A percentile compares a stretch with the other conserved stretches of the same genome.
phyloP scores from a whole-genome alignment of 2,329 filamentous ascomycete species.

The Teratosphaeria pseudoeucalypti region DNA sequence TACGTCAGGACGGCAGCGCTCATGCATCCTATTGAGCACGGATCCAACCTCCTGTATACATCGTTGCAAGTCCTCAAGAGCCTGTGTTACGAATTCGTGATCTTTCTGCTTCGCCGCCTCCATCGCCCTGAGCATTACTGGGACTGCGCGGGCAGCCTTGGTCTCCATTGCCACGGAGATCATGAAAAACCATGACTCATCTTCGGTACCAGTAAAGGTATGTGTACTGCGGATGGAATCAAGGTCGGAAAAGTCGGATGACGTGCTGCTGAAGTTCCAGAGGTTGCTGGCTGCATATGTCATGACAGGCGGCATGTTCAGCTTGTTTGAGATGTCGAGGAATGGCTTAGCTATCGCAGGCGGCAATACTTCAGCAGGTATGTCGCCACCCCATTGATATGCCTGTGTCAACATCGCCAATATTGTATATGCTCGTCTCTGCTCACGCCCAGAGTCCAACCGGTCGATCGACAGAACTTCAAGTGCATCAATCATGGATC shows the following conservation, averaged over 20 bases:
- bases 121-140: conserved; percentile 81
- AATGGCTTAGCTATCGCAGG: conserved; percentile 74
- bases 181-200: conserved; percentile 98
- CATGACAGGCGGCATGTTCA: conserved; percentile 82
- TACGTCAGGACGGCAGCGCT: conserved; percentile 83
- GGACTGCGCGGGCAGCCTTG: conserved; percentile 73
- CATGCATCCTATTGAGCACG: conserved; percentile 80
- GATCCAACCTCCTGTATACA: conserved; percentile 71
- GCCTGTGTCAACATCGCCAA: conserved; percentile 70
- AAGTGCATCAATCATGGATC: conserved; percentile 58
- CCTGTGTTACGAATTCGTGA: conserved; percentile 58
- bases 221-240: conserved; percentile 76
- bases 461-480: conserved; percentile 72
- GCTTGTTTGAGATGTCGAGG: conserved; percentile 56
- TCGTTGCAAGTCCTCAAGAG: conserved; percentile 71
- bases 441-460: conserved; percentile 75
- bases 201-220: conserved; percentile 84
- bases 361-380: conserved; percentile 59
- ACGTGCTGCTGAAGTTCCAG: conserved; percentile 89
- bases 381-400: conserved; percentile 78
- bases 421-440: conserved; percentile 74
- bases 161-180: conserved; percentile 93
- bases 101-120: conserved; percentile 65
- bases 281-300: conserved; percentile 86
- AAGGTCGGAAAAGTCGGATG: conserved; percentile 62